Percentiles rank a stretch among this genome's conserved stretches.
These are phyloP conservation scores for Mucor irregularis DNA, from an alignment of 371 early-diverging fungal species.

Conservation along the genomic window DNA sequence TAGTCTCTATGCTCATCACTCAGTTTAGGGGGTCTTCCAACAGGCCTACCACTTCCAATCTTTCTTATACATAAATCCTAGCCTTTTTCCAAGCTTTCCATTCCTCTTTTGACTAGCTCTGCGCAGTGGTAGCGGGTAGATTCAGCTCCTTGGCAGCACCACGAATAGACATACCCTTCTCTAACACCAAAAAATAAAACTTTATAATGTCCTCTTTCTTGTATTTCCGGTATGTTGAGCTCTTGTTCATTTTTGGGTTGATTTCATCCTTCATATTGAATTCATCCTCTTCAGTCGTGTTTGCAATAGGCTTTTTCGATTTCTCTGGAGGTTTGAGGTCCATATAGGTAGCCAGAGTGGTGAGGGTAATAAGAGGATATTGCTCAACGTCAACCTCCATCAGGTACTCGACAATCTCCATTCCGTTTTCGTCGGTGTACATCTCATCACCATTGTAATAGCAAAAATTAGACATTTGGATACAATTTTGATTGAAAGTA, in stretches of 20 bases:
- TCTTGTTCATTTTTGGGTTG: background rate
- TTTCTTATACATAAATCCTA: too few species aligned
- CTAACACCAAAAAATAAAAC: slow-evolving; percentile 14
- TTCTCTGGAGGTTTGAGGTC: slow-evolving; percentile 9
- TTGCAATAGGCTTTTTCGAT: background rate
- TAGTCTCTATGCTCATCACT: slow-evolving; percentile 6
- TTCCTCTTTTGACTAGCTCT: too few species aligned
- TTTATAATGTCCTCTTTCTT: slow-evolving; percentile 9
- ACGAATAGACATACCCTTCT: slow-evolving; percentile 11
- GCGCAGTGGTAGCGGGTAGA: background rate
- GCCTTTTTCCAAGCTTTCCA: too few species aligned
- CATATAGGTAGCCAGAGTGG: background rate
- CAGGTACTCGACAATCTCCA: background rate
- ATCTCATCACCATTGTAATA: background rate
- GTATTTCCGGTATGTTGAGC: slow-evolving; percentile 11
- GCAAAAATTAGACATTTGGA: background rate
- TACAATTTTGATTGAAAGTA: background rate
- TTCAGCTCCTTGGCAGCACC: slow-evolving; percentile 4
- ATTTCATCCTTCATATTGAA: background rate
- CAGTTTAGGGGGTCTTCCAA: slow-evolving; percentile 11
- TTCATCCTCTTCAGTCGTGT: too few species aligned
- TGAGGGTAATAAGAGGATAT: slow-evolving; percentile 5
- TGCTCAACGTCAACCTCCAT: slow-evolving; percentile 5
- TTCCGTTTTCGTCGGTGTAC: background rate
- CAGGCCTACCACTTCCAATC: slow-evolving; percentile 8